These are phyloP conservation scores for Incumbomyces delicatus DNA, from an alignment of 2,329 filamentous ascomycete species.

Conservation along the genomic window DNA sequence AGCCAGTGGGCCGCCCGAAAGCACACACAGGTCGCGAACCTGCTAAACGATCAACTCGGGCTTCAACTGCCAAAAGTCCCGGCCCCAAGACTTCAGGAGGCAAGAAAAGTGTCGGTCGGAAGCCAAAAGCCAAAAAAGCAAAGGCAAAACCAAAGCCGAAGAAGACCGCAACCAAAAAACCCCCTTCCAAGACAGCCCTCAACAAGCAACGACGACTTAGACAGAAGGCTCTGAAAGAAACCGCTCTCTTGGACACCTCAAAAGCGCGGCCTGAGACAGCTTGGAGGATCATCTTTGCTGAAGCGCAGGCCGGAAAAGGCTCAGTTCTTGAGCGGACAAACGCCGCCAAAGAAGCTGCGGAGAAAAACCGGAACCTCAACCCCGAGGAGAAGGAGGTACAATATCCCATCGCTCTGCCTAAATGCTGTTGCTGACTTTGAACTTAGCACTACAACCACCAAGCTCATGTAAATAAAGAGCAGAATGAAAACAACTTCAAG, in stretches of 20 bases:
- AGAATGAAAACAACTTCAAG: constrained; percentile 36
- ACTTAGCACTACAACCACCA: constrained; percentile 42
- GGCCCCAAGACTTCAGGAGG: constrained; percentile 14
- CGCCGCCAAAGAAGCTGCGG: constrained; percentile 5
- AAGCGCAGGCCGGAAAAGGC: neutral
- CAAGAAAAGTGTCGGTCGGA: constrained; percentile 20
- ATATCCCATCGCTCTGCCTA: neutral
- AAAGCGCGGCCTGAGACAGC: constrained; percentile 1
- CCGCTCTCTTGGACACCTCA: constrained; percentile 18
- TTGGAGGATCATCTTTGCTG: constrained; percentile 1
- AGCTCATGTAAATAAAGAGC: constrained; percentile 37
- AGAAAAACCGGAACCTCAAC: constrained; percentile 24
- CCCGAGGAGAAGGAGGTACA: constrained; percentile 29
- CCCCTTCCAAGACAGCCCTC: constrained; percentile 17
- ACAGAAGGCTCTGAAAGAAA: constrained; percentile 27
- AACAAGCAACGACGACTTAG: constrained; percentile 23
- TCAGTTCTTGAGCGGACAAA: neutral
- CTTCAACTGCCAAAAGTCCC: constrained; percentile 11
- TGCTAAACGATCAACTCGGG: constrained; percentile 17
- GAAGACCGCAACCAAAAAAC: constrained; percentile 22
- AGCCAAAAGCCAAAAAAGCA: constrained; percentile 18
- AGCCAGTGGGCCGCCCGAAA: constrained; percentile 24
- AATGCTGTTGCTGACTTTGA: neutral
- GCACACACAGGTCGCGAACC: constrained; percentile 24
- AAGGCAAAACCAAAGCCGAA: constrained; percentile 23